phyloP scores from a whole-genome alignment of 2,329 filamentous ascomycete species.

The Pseudogymnoascus pannorum region DNA sequence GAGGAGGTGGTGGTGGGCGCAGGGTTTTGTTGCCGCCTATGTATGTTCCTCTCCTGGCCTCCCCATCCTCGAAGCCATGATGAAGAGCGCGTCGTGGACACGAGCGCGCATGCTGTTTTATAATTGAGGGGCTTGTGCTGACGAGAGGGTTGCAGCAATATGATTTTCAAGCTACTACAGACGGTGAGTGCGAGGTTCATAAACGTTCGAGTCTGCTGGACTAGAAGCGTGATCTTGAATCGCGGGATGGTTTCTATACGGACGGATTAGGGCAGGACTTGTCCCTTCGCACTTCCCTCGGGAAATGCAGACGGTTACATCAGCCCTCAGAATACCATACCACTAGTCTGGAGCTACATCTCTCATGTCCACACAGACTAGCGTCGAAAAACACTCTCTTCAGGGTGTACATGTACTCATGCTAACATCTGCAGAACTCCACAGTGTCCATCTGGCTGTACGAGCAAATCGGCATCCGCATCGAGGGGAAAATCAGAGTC shows the following conservation, averaged over 20 bases:
- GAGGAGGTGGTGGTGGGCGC: slow-evolving; percentile 35
- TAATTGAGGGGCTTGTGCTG: not conserved
- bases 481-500: slow-evolving; percentile 94
- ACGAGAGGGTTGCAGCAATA: slow-evolving; percentile 55
- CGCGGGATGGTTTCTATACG: not conserved
- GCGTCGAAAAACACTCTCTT: not conserved
- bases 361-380: not conserved
- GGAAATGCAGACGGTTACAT: not conserved
- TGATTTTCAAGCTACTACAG: slow-evolving; percentile 88
- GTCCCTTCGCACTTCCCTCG: not conserved
- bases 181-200: slow-evolving; percentile 28
- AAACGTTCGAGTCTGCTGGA: slow-evolving; percentile 10
- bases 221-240: not conserved
- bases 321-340: not conserved
- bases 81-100: not conserved
- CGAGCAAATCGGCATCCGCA: slow-evolving; percentile 87
- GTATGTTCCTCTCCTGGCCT: not conserved
- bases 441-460: slow-evolving; percentile 95
- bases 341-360: not conserved
- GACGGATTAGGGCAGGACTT: not conserved
- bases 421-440: slow-evolving; percentile 40
- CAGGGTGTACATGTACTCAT: slow-evolving; percentile 23
- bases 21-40: slow-evolving; percentile 69
- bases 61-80: not conserved
- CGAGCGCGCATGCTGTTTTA: not conserved